phyloP scores from a whole-genome alignment of 1,139 yeast species.

The Pneumocystis jirovecii region DNA sequence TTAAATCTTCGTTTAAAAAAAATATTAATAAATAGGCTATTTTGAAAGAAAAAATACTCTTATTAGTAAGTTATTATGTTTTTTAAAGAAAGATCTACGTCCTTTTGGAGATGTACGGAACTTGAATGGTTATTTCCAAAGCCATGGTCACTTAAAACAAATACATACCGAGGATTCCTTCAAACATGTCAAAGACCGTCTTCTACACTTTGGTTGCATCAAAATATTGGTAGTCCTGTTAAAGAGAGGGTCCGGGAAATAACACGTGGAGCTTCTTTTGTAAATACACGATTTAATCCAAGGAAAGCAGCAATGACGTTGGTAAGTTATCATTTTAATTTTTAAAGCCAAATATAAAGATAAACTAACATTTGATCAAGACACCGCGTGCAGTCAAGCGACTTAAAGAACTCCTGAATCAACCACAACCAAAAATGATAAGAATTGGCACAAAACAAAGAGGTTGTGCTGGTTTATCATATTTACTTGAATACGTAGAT shows the following conservation, averaged over 20 bases:
- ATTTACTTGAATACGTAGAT: conserved; percentile 77
- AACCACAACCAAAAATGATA: conserved; percentile 77
- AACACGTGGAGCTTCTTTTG: background rate
- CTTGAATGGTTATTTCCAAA: background rate
- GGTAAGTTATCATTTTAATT: background rate
- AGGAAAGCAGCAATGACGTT: conserved; percentile 78
- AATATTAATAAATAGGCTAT: background rate
- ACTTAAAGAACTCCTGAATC: conserved; percentile 47
- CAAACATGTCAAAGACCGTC: background rate
- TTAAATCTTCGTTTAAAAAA: background rate
- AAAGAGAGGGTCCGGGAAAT: background rate
- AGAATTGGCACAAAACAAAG: conserved; percentile 89
- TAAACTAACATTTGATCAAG: background rate
- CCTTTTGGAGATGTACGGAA: background rate
- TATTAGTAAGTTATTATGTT: background rate
- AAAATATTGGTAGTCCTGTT: background rate
- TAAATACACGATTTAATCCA: conserved; percentile 28
- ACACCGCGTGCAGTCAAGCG: conserved; percentile 62
- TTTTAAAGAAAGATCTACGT: background rate
- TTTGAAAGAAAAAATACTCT: background rate
- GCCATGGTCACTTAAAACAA: background rate
- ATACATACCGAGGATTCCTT: background rate
- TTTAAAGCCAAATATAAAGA: background rate
- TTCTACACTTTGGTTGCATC: background rate
- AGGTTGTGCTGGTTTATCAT: conserved; percentile 92